Percentiles rank a stretch among this genome's conserved stretches.
Evolutionary conservation across 257 asterid species (phyloP).

Genomic region (Penstemon davidsonii): DNA sequence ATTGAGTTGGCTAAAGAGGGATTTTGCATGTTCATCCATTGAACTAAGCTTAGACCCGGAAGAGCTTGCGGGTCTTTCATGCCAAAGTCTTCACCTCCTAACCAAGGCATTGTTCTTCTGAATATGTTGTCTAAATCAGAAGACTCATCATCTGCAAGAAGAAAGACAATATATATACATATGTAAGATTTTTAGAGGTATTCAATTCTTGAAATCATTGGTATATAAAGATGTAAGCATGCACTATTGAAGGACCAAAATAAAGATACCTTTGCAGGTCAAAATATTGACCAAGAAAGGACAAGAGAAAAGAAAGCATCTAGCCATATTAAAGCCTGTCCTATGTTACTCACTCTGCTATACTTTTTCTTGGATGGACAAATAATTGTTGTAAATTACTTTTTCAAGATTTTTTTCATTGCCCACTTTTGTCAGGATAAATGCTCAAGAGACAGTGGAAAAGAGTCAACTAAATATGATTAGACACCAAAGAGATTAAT

Average conservation of each 20-base stretch:
- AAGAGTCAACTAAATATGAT: conserved; percentile 12
- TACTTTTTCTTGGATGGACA: background rate
- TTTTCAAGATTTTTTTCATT: background rate
- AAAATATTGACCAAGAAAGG: conserved; percentile 11
- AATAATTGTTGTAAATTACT: background rate
- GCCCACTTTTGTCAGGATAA: conserved; percentile 15
- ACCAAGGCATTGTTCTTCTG: too few species aligned
- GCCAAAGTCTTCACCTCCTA: too few species aligned
- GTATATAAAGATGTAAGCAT: background rate
- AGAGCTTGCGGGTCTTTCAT: too few species aligned
- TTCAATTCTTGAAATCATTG: background rate
- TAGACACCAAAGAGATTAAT: background rate
- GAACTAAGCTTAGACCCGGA: too few species aligned
- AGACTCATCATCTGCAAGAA: background rate
- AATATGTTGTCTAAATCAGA: too few species aligned
- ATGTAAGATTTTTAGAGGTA: background rate
- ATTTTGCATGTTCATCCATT: too few species aligned
- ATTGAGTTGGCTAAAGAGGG: too few species aligned
- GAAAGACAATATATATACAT: background rate
- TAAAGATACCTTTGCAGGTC: conserved; percentile 17
- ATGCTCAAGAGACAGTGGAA: background rate
- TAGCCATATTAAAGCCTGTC: background rate
- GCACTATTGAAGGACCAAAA: conserved; percentile 9
- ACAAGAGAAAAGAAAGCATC: background rate
- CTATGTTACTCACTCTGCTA: background rate